A percentile compares a stretch with the other conserved stretches of the same genome.
phyloP scores from a whole-genome alignment of 805 yeast species.

The Cyberlindnera bimundalis region DNA sequence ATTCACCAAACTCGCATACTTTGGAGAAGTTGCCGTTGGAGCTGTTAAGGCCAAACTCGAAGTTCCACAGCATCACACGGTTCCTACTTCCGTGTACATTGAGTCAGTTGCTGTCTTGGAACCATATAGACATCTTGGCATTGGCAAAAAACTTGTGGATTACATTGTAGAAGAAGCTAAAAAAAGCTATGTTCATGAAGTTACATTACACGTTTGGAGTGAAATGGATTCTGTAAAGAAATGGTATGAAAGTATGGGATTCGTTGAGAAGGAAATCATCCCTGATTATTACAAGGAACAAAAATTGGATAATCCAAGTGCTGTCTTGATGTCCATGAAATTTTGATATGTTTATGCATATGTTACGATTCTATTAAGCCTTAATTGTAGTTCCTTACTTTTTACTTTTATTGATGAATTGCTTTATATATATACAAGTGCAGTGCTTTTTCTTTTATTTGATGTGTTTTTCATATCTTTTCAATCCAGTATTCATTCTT shows the following conservation, averaged over 20 bases:
- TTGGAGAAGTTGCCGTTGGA: slow-evolving; percentile 79
- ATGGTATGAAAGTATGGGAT: slow-evolving; percentile 54
- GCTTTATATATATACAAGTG: not conserved
- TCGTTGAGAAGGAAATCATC: slow-evolving; percentile 35
- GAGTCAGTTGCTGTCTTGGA: slow-evolving; percentile 66
- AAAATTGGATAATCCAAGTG: slow-evolving; percentile 46
- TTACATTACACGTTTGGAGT: slow-evolving; percentile 51
- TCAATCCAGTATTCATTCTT: slow-evolving; percentile 28
- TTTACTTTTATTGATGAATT: no score
- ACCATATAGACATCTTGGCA: slow-evolving; percentile 57
- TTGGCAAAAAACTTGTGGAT: slow-evolving; percentile 57
- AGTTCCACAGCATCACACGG: slow-evolving; percentile 40
- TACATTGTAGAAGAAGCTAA: slow-evolving; percentile 56
- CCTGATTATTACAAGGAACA: slow-evolving; percentile 47
- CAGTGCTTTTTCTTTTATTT: no score
- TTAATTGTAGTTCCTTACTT: no score
- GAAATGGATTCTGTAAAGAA: slow-evolving; percentile 38
- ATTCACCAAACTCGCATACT: slow-evolving; percentile 55
- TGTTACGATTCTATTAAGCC: no score
- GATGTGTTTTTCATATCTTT: no score
- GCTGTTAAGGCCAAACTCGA: slow-evolving; percentile 57
- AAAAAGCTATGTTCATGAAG: slow-evolving; percentile 48
- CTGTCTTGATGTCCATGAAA: slow-evolving; percentile 35
- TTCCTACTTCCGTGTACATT: slow-evolving; percentile 56
- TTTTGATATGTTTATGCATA: no score